Percentiles rank a stretch among this genome's conserved stretches.
phyloP scores from a whole-genome alignment of 331 rosid genomes.

The Pyrus hybrid region DNA sequence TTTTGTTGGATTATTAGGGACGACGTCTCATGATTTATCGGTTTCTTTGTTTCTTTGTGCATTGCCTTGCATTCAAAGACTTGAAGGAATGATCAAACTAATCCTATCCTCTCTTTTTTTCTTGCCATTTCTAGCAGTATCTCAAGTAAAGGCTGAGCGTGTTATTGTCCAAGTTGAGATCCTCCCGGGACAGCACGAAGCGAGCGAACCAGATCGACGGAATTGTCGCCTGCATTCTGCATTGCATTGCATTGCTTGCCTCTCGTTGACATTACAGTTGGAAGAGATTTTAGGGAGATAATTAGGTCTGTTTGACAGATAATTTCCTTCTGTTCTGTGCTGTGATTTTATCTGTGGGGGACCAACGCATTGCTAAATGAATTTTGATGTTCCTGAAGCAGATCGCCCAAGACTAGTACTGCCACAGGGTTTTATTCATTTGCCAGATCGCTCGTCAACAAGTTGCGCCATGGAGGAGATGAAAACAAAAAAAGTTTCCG shows the following conservation, averaged over 20 bases:
- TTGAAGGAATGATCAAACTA: neutral
- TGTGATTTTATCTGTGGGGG: neutral
- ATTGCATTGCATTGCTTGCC: neutral
- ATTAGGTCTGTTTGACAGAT: neutral
- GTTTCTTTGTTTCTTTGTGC: neutral
- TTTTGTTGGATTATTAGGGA: slow-evolving; percentile 9
- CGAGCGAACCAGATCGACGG: neutral
- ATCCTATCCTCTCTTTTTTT: neutral
- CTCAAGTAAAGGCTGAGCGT: neutral
- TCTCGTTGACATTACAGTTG: neutral
- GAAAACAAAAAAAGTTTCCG: neutral
- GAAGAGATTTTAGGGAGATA: neutral
- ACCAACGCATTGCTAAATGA: slow-evolving; percentile 7
- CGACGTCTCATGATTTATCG: neutral
- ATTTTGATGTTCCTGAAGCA: slow-evolving; percentile 15
- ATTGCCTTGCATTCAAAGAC: neutral
- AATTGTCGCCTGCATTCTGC: neutral
- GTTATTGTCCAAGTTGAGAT: neutral
- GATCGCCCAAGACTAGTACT: neutral
- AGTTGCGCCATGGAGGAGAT: slow-evolving; percentile 7
- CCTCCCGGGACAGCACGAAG: neutral
- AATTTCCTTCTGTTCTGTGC: neutral
- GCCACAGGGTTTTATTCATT: neutral
- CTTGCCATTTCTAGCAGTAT: neutral
- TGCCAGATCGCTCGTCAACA: slow-evolving; percentile 6